Evolutionary conservation across 495 filamentous ascomycete species (phyloP).

Genomic region (Penicillium nucicola): DNA sequence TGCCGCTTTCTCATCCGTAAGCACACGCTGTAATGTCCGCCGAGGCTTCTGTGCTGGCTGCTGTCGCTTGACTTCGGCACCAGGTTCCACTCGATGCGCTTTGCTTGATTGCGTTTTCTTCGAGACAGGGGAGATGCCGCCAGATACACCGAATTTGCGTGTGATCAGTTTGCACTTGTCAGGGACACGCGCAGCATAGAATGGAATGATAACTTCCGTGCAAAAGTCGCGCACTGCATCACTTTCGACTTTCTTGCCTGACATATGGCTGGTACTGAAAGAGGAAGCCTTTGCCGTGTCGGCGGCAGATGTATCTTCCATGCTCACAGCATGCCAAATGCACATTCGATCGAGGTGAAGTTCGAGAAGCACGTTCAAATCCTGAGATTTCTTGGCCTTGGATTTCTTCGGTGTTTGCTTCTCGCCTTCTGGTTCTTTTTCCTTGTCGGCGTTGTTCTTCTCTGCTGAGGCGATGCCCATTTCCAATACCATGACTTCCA

Average conservation of each 20-base stretch:
- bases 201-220: conserved; percentile 88
- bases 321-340: conserved; percentile 86
- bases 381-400: conserved; percentile 50
- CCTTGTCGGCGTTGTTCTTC: conserved; percentile 19
- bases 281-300: conserved; percentile 30
- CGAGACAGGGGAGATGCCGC: conserved; percentile 55
- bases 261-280: conserved; percentile 27
- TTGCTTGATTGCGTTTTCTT: conserved; percentile 27
- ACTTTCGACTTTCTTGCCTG: conserved; percentile 45
- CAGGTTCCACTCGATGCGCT: conserved; percentile 43
- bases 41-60: conserved; percentile 45
- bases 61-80: conserved; percentile 53
- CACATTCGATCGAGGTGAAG: conserved; percentile 85
- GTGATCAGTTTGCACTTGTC: conserved; percentile 76
- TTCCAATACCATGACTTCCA: conserved; percentile 83
- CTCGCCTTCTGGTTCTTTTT: conserved; percentile 28
- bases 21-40: conserved; percentile 63
- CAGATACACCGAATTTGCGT: conserved; percentile 80
- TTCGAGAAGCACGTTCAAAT: conserved; percentile 68
- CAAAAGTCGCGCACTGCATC: conserved; percentile 76
- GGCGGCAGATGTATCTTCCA: conserved; percentile 43
- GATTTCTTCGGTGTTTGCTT: conserved; percentile 40
- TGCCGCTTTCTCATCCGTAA: conserved; percentile 60
- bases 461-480: conserved; percentile 29
- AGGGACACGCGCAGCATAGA: conserved; percentile 82